phyloP scores from a whole-genome alignment of 2,329 filamentous ascomycete species.

The Boeremia exigua region DNA sequence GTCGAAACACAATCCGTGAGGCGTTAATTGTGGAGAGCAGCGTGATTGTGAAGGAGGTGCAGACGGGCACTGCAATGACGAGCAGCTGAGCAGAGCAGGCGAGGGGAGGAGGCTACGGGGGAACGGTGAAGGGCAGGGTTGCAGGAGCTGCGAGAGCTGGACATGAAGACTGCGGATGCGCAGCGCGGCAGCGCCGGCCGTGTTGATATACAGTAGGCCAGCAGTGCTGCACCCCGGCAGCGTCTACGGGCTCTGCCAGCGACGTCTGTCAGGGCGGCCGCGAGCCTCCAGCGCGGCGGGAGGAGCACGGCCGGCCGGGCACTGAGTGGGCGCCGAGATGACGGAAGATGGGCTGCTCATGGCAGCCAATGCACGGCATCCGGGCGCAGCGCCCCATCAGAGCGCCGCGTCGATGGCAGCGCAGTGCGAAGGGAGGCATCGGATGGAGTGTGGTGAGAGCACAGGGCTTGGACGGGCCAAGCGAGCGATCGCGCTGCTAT shows the following conservation, averaged over 20 bases:
- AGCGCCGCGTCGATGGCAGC: constrained; percentile 26
- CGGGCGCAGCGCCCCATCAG: constrained; percentile 32
- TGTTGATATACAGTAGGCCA: constrained; percentile 35
- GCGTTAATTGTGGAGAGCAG: constrained; percentile 28
- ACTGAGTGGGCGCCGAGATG: constrained; percentile 28
- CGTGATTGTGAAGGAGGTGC: constrained; percentile 25
- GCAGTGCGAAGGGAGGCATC: constrained; percentile 33
- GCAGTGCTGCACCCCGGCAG: constrained; percentile 29
- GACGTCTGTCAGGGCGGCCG: constrained; percentile 30
- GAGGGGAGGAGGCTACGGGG: constrained; percentile 9
- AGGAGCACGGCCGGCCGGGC: constrained; percentile 19
- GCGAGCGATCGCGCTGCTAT: constrained; percentile 39
- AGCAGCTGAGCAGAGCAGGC: constrained; percentile 18
- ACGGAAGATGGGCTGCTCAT: constrained; percentile 26
- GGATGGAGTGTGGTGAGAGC: constrained; percentile 43
- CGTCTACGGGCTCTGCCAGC: constrained; percentile 24
- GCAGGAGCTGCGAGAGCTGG: constrained; percentile 4
- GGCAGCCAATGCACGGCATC: constrained; percentile 37
- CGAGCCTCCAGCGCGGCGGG: constrained; percentile 27
- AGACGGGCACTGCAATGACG: constrained; percentile 27
- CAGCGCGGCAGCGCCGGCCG: constrained; percentile 33
- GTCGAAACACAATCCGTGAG: constrained; percentile 44
- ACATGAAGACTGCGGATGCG: constrained; percentile 16
- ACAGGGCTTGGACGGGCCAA: constrained; percentile 8
- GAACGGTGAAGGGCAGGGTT: constrained; percentile 16